phyloP scores from a whole-genome alignment of 345 rosid genomes.

The Limnanthes douglasii region DNA sequence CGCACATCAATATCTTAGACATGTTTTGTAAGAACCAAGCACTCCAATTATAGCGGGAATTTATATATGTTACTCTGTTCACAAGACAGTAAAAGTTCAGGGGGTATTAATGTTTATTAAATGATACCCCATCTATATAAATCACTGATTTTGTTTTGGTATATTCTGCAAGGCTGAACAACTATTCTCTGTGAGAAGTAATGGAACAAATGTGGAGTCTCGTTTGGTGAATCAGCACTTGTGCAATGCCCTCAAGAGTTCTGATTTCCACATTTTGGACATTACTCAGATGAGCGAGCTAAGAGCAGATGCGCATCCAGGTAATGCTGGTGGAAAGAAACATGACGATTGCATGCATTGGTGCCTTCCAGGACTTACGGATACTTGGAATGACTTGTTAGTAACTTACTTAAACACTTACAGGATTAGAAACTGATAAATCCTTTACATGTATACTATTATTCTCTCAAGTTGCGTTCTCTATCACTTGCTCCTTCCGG shows the following conservation, averaged over 20 bases:
- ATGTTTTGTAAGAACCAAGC: too few relatives aligned
- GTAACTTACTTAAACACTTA: constrained; percentile 15
- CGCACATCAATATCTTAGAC: too few relatives aligned
- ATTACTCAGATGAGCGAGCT: constrained; percentile 75
- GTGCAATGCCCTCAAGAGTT: constrained; percentile 26
- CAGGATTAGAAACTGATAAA: constrained; percentile 12
- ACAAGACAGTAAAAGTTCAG: too few relatives aligned
- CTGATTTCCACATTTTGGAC: constrained; percentile 52
- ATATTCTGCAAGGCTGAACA: constrained; percentile 41
- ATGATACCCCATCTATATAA: too few relatives aligned
- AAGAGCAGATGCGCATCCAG: constrained; percentile 92
- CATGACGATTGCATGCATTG: constrained; percentile 95
- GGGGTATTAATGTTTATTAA: too few relatives aligned
- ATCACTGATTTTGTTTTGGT: neutral
- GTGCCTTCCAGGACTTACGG: constrained; percentile 89
- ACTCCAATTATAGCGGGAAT: too few relatives aligned
- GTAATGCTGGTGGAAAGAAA: constrained; percentile 70
- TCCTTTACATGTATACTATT: neutral
- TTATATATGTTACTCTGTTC: too few relatives aligned
- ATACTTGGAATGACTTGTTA: constrained; percentile 77
- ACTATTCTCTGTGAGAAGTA: constrained; percentile 45
- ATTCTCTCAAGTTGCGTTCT: neutral
- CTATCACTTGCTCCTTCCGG: too few relatives aligned
- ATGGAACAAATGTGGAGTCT: constrained; percentile 64
- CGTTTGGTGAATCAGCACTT: constrained; percentile 61